Base-by-base conservation (phyloP, 2,329 filamentous ascomycete genomes). In the Penicillium sp. region DNA sequence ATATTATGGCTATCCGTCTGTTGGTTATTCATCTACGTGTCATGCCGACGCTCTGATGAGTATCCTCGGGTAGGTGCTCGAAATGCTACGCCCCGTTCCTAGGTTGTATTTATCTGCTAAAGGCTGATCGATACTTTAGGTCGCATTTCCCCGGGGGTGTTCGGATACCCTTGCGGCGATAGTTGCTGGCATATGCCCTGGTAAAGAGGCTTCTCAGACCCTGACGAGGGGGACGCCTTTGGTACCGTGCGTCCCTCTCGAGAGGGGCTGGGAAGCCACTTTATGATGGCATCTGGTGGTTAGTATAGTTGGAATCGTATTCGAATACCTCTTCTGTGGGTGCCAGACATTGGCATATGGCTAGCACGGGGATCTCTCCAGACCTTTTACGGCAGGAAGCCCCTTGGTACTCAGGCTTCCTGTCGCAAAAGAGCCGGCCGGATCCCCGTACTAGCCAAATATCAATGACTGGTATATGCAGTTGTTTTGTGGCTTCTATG, bases 281-380 rank as follows among this genome's bases (percentile, higher is more conserved):
- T 55, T 43, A 47, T 42, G 31, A 42, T 42, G 31, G 44, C 38
- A 47, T 38, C 38, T 42, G 39, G 31, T 31, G 11, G 32, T 39
- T 42, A 42, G 31, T 44, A 39, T 42, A n/a, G 50, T 40, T 54
- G 53, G 50, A 37, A 48, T 23, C 32, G 47, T 40, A 41, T 36
- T 22, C 23, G 29, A 14, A 41, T 41, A 40, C 28, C 27, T 36
- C 28, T 34, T 36, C 28, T 31, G 14, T 27, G 39, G 32, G n/a
- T n/a, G 18, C 18, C 18, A 20, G 18, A 4, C 3, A 31, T 16
- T 31, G 29, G 29, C n/a, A 31, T 16, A 16, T 31, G 29, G 3
- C 5, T 16, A 31, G n/a, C 29, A 31, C 28, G 29, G n/a, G 9
- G n/a, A 31, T 31, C n/a, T 31, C 2, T 16, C 29, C 29, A 16